Evolutionary conservation across 2,329 filamentous ascomycete genomes (phyloP).

Genomic region (Thielaviopsis musarum): DNA sequence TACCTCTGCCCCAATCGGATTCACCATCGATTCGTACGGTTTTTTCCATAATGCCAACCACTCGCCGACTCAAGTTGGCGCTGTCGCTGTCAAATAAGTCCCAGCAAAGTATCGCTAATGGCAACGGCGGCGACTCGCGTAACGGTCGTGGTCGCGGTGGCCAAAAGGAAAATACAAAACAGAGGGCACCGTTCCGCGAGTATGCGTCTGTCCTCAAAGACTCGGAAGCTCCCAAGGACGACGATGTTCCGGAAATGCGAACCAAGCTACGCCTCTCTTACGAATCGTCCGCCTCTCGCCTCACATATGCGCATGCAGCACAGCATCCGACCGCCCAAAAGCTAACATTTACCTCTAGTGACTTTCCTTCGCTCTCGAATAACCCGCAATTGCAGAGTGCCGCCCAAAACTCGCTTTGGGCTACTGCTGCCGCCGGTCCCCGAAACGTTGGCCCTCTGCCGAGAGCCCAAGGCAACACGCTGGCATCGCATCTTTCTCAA

Average conservation of each 20-base stretch:
- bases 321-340: background rate
- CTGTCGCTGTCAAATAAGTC: background rate
- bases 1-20: background rate
- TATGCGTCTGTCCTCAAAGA: background rate
- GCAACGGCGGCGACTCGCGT: background rate
- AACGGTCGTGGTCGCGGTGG: background rate
- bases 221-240: background rate
- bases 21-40: background rate
- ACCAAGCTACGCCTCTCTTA: background rate
- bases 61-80: background rate
- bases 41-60: background rate
- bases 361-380: conserved; percentile 49
- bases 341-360: conserved; percentile 24
- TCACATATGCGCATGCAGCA: background rate
- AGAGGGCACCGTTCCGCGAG: background rate
- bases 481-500: conserved; percentile 32
- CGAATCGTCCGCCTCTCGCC: background rate
- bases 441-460: conserved; percentile 32
- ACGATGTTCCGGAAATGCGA: background rate
- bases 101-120: background rate
- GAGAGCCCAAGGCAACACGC: conserved; percentile 33
- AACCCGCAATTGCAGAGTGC: conserved; percentile 36
- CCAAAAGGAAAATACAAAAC: background rate
- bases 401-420: conserved; percentile 37
- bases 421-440: conserved; percentile 28